A percentile compares a stretch with the other conserved stretches of the same genome.
phyloP scores from a whole-genome alignment of 2,329 filamentous ascomycete species.

The Ophiognomonia clavigignenti-juglandacearum region DNA sequence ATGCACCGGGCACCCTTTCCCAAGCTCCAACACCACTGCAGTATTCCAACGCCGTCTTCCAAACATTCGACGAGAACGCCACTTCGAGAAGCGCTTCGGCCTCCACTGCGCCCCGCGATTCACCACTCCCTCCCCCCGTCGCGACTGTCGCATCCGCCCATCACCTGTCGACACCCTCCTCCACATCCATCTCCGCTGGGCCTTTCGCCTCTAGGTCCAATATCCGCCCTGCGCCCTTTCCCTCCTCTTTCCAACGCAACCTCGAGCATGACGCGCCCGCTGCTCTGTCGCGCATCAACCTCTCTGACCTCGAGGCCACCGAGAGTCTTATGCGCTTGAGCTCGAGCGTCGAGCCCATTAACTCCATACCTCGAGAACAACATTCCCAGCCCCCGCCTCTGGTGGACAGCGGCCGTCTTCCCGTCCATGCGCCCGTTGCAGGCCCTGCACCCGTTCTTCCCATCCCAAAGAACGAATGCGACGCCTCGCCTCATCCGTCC shows the following conservation, averaged over 20 bases:
- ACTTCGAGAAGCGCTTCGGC: slow-evolving; percentile 3
- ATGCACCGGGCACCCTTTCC: slow-evolving; percentile 7
- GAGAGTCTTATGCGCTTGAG: slow-evolving; percentile 15
- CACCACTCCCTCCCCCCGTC: background rate
- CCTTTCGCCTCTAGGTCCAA: background rate
- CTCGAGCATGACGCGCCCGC: background rate
- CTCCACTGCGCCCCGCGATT: background rate
- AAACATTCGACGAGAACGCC: slow-evolving; percentile 5
- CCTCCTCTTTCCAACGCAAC: background rate
- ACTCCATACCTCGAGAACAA: slow-evolving; percentile 7
- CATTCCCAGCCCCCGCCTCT: slow-evolving; percentile 4
- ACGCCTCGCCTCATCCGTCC: slow-evolving; percentile 1
- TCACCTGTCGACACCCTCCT: background rate
- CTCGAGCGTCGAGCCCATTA: slow-evolving; percentile 10
- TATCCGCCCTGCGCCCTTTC: background rate
- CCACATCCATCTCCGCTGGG: background rate
- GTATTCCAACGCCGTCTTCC: slow-evolving; percentile 13
- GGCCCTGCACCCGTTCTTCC: background rate
- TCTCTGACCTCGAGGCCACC: slow-evolving; percentile 11
- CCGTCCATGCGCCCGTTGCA: background rate
- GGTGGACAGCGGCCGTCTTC: background rate
- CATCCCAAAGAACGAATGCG: background rate
- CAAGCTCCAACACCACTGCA: slow-evolving; percentile 1
- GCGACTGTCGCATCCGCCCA: background rate
- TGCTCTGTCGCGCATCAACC: background rate